Conservation (phyloP, 2,329 filamentous ascomycete genomes). For the Helotiales sp. region DNA sequence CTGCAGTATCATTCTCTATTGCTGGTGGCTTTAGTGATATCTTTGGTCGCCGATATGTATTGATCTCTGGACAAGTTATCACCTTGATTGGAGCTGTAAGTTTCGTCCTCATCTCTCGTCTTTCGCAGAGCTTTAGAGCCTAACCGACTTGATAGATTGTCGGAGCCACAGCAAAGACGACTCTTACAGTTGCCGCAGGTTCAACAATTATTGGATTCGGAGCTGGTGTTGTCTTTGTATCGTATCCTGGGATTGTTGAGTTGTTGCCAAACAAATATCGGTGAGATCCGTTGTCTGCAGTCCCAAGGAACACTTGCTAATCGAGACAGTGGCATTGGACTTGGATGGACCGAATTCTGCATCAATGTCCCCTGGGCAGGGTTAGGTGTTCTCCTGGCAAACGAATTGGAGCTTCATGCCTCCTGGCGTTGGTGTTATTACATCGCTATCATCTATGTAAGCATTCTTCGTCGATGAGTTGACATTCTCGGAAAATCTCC, state of each 20-base stretch:
- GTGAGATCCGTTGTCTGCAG: constrained; percentile 16
- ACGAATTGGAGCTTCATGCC: constrained; percentile 37
- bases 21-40: constrained; percentile 38
- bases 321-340: constrained; percentile 33
- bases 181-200: constrained; percentile 30
- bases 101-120: not conserved
- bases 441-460: constrained; percentile 46
- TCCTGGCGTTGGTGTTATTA: constrained; percentile 53
- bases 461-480: too few species aligned
- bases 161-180: constrained; percentile 29
- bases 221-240: constrained; percentile 37
- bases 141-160: constrained; percentile 29
- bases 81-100: constrained; percentile 28
- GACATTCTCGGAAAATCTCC: too few species aligned
- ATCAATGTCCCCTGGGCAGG: constrained; percentile 30
- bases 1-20: constrained; percentile 33
- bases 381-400: constrained; percentile 33
- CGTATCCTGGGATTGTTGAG: constrained; percentile 40
- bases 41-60: constrained; percentile 38
- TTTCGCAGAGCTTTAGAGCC: too few species aligned
- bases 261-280: constrained; percentile 46
- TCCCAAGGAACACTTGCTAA: not conserved
- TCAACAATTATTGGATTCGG: constrained; percentile 37
- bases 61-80: constrained; percentile 26
- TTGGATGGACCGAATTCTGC: constrained; percentile 36